phyloP scores from a whole-genome alignment of 2,329 filamentous ascomycete species.

The Pseudogymnoascus sp. region DNA sequence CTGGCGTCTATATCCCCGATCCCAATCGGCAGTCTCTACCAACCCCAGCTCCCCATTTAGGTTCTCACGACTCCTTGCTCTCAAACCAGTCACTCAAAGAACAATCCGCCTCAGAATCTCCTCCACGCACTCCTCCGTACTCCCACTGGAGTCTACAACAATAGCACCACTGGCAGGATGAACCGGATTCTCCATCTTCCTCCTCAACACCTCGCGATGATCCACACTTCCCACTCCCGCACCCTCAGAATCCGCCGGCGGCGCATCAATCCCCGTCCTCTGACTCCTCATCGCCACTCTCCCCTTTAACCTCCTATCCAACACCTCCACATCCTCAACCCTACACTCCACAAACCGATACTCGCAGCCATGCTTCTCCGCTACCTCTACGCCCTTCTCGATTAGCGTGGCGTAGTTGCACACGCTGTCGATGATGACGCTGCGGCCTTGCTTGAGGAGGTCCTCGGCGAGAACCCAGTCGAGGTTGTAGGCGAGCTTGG shows the following conservation, averaged over 20 bases:
- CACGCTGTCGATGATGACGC: slow-evolving; percentile 31
- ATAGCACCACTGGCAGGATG: slow-evolving; percentile 21
- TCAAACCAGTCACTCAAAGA: neutral
- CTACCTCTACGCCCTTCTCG: slow-evolving; percentile 26
- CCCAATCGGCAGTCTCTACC: no score
- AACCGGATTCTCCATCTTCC: slow-evolving; percentile 26
- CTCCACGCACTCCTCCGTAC: slow-evolving; percentile 17
- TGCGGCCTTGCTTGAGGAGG: slow-evolving; percentile 28
- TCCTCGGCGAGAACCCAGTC: slow-evolving; percentile 31
- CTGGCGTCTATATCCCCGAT: no score
- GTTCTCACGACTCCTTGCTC: neutral
- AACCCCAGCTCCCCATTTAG: neutral
- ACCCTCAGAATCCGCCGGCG: slow-evolving; percentile 19
- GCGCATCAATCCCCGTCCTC: slow-evolving; percentile 21
- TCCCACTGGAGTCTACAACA: slow-evolving; percentile 22
- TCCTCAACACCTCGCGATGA: slow-evolving; percentile 19
- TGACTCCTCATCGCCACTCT: slow-evolving; percentile 27
- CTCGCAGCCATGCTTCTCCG: slow-evolving; percentile 16
- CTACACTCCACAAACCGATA: slow-evolving; percentile 30
- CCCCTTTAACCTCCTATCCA: slow-evolving; percentile 24
- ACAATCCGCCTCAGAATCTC: slow-evolving; percentile 21
- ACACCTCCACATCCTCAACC: slow-evolving; percentile 25
- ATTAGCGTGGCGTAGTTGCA: slow-evolving; percentile 30
- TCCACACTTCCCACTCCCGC: slow-evolving; percentile 11
- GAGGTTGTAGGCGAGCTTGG: slow-evolving; percentile 27